A percentile compares a stretch with the other conserved stretches of the same genome.
phyloP scores from a whole-genome alignment of 192 early-diverging fungal genomes.

The Coemansia sp. region DNA sequence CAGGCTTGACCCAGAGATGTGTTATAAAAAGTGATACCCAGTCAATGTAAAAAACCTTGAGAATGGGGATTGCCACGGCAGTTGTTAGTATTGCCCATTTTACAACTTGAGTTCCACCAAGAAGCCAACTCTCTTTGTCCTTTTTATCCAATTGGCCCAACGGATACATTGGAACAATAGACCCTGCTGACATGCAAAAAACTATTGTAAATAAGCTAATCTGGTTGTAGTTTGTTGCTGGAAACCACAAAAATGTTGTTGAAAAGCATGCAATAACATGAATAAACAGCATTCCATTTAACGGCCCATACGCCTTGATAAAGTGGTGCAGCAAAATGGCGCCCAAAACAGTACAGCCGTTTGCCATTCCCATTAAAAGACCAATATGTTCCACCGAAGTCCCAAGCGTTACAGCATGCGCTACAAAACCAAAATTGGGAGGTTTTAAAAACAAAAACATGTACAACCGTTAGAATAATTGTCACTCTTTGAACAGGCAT shows the following conservation, averaged over 20 bases:
- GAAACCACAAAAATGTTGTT: conserved; percentile 30
- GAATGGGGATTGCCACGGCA: conserved; percentile 45
- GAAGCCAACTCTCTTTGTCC: conserved; percentile 50
- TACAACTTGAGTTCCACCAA: conserved; percentile 44
- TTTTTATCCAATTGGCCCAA: conserved; percentile 42
- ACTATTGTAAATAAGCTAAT: conserved; percentile 38
- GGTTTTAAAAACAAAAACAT: background rate
- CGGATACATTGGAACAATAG: conserved; percentile 54
- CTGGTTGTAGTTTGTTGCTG: conserved; percentile 34
- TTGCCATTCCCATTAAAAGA: conserved; percentile 41
- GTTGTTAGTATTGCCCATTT: conserved; percentile 52
- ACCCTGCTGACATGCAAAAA: conserved; percentile 48
- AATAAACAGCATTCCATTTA: conserved; percentile 53
- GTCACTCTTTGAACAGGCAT: conserved; percentile 1
- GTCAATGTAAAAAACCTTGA: conserved; percentile 54
- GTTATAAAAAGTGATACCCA: conserved; percentile 41
- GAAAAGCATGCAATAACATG: conserved; percentile 30
- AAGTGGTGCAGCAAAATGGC: conserved; percentile 52
- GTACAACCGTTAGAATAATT: no score
- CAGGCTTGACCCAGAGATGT: conserved; percentile 41
- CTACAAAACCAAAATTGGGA: conserved; percentile 23
- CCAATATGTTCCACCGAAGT: conserved; percentile 52
- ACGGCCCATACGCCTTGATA: conserved; percentile 39
- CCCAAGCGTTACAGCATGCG: conserved; percentile 45
- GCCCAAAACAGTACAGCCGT: conserved; percentile 45